phyloP scores from a whole-genome alignment of 306 rosid genomes.

The Dryas drummondii region DNA sequence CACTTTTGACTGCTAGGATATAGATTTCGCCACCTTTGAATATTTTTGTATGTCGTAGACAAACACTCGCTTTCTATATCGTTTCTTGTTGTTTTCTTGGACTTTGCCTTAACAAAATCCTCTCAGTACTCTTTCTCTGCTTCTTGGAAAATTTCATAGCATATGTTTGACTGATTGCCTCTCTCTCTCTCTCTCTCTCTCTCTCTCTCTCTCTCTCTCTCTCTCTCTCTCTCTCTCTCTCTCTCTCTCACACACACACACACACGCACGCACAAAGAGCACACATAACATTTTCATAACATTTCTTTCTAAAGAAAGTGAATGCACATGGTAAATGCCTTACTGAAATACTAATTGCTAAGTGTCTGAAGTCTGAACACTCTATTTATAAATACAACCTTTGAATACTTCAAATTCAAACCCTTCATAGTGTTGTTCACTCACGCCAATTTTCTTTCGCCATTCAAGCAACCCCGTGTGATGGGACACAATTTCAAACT shows the following conservation, averaged over 20 bases:
- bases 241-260: too few species aligned
- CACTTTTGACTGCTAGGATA: too few species aligned
- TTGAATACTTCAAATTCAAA: conserved; percentile 40
- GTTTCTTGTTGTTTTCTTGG: neutral
- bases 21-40: too few species aligned
- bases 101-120: neutral
- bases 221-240: too few species aligned
- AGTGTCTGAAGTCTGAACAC: neutral
- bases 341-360: neutral
- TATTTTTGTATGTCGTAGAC: too few species aligned
- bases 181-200: too few species aligned
- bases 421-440: conserved; percentile 13
- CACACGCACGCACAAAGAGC: neutral
- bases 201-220: too few species aligned
- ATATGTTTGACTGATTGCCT: too few species aligned
- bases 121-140: too few species aligned
- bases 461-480: conserved; percentile 33
- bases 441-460: neutral
- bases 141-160: too few species aligned
- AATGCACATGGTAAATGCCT: neutral
- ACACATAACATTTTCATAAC: neutral
- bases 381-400: neutral
- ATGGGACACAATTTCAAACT: conserved; percentile 1
- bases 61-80: neutral
- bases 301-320: neutral